Conservation (phyloP, 495 filamentous ascomycete genomes). For the Neurospora sublineolata region DNA sequence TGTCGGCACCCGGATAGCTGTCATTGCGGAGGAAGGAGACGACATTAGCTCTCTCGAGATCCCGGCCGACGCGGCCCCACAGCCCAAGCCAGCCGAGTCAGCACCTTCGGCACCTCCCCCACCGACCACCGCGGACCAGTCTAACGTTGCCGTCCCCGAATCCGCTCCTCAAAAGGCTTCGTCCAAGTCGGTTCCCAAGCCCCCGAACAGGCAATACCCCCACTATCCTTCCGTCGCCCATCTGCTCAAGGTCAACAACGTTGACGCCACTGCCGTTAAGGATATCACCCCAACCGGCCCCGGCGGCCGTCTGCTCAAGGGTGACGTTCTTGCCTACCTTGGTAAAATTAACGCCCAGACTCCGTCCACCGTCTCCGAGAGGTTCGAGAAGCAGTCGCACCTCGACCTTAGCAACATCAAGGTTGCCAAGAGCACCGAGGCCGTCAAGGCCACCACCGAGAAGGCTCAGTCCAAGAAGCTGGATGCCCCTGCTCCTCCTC, state of each 20-base stretch:
- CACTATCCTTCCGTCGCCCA: slow-evolving; percentile 77
- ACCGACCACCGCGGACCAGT: slow-evolving; percentile 12
- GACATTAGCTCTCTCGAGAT: slow-evolving; percentile 58
- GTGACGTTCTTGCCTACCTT: slow-evolving; percentile 85
- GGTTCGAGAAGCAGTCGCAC: slow-evolving; percentile 63
- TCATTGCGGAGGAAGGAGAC: slow-evolving; percentile 64
- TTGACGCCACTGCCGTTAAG: slow-evolving; percentile 58
- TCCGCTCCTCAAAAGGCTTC: slow-evolving; percentile 27
- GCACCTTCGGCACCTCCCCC: slow-evolving; percentile 10
- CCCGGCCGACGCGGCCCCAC: slow-evolving; percentile 44
- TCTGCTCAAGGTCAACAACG: slow-evolving; percentile 63
- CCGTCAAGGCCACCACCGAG: slow-evolving; percentile 28
- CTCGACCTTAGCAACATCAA: slow-evolving; percentile 95
- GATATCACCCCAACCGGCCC: slow-evolving; percentile 83
- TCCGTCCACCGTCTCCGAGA: slow-evolving; percentile 54
- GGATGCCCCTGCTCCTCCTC: slow-evolving; percentile 24
- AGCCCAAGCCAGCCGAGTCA: slow-evolving; percentile 15
- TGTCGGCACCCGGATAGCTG: slow-evolving; percentile 64
- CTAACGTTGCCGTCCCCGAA: slow-evolving; percentile 4
- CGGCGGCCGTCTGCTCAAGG: slow-evolving; percentile 82
- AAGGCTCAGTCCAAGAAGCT: slow-evolving; percentile 22
- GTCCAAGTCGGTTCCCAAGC: slow-evolving; percentile 29
- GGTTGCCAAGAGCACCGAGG: slow-evolving; percentile 47
- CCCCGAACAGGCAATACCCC: slow-evolving; percentile 62
- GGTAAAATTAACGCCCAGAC: slow-evolving; percentile 60